Evolutionary conservation across 352 stramenopile genomes (phyloP), one percentile per base, ranked within the genome.

Genomic region (Pythium aquatile): DNA sequence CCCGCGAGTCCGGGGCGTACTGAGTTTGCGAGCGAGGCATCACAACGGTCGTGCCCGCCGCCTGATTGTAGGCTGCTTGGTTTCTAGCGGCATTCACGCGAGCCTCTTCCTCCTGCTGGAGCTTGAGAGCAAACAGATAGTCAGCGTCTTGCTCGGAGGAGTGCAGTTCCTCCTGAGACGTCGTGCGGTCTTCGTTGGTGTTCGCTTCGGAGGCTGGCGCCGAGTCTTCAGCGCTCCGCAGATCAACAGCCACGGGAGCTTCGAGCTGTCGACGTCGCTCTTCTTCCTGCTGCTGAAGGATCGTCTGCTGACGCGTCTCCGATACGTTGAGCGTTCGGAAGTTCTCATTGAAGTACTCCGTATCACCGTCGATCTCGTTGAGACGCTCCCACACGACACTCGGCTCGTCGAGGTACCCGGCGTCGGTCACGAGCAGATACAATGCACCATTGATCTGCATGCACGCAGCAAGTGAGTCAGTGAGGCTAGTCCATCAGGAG

Each of bases 401-500:
- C 0, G 85, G 79, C 46, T 98, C 87, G 37, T 98, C 87, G 11
- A 95, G 79, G 70, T 99, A 99, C 40, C 97, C 97, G 24, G 97
- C 83, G 68, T 99, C 97, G 0, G 97, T 99, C 17, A 99, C 94
- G 0, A 99, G 78, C 17, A 99, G 71, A 70, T 98, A 99, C 28
- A 99, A 71, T 5, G 85, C 81, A 2, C 90, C 94, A 53, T 98
- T 69, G 61, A 94, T 88, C 86, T 98, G 55, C 1, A 49, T 1
- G 58, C 28, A 49, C 30, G 29, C 29, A 46, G 11, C 55, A 14
- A 24, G 20, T 24, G 20, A 24, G 20, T 24, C 20, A 24, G 20
- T 24, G 20, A 24, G 20, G 20, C 20, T 24, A 24, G 20, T 24
- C 20, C 20, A 1, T 24, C 20, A 24, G 20, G 20, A 24, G 20